Conservation (phyloP, 371 early-diverging fungal genomes). For the Mortierella sp. region DNA sequence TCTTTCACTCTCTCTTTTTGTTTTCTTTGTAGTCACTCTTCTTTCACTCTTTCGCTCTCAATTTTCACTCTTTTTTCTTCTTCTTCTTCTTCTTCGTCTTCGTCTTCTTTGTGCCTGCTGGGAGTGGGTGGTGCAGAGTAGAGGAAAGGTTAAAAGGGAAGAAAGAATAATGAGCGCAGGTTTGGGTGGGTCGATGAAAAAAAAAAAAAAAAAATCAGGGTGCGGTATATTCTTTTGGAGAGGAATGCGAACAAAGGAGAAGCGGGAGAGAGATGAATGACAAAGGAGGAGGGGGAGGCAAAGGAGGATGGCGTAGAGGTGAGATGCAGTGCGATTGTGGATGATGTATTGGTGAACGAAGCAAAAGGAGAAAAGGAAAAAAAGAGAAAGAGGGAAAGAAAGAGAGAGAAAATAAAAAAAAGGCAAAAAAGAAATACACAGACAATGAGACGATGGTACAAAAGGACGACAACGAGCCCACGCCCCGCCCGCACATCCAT, state of each 20-base stretch:
- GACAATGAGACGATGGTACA: no score
- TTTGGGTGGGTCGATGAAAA: not conserved
- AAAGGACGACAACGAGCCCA: no score
- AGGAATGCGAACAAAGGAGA: not conserved
- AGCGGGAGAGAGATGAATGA: not conserved
- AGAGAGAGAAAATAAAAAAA: no score
- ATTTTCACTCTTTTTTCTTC: no score
- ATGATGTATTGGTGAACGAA: not conserved
- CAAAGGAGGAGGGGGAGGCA: not conserved
- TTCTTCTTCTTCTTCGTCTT: no score
- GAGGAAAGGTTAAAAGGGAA: not conserved
- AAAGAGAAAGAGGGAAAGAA: not conserved
- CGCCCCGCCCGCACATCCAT: no score
- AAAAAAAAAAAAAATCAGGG: not conserved
- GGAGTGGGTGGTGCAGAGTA: not conserved
- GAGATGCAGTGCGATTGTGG: slow-evolving; percentile 1
- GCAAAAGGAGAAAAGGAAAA: slow-evolving; percentile 5
- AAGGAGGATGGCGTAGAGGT: slow-evolving; percentile 1
- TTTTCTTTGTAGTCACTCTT: no score
- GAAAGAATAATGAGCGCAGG: not conserved
- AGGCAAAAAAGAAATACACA: no score
- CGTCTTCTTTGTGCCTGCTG: no score
- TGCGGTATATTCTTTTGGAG: not conserved
- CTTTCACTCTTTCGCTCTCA: no score
- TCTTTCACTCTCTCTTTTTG: no score